A percentile compares a stretch with the other conserved stretches of the same genome.
Conservation (phyloP, 306 rosid species). For the Castanospermum australe region DNA sequence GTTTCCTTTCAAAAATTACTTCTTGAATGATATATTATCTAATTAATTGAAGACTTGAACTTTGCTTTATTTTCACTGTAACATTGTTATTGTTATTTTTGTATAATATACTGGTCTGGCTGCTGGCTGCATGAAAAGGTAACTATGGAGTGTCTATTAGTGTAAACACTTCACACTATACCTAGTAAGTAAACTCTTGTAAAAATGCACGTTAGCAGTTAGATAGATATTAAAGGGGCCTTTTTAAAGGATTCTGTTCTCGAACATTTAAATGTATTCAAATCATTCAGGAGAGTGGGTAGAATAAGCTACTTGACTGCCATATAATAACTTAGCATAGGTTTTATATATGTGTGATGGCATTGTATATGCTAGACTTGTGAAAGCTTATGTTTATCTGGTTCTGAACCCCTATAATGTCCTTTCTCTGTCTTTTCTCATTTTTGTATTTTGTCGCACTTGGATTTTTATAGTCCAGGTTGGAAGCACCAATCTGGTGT, state of each 20-base stretch:
- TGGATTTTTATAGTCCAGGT: neutral
- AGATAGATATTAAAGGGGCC: constrained; percentile 19
- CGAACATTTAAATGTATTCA: neutral
- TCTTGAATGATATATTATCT: neutral
- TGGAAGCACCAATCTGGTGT: neutral
- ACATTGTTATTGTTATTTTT: neutral
- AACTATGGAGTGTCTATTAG: neutral
- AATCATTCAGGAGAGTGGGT: constrained; percentile 8
- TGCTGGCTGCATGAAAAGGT: neutral
- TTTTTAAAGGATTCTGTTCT: constrained; percentile 10
- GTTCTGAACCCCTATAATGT: neutral
- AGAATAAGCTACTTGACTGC: constrained; percentile 3
- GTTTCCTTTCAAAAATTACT: neutral
- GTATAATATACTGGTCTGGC: neutral
- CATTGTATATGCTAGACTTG: neutral
- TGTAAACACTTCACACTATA: neutral
- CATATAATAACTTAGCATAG: neutral
- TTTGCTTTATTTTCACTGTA: neutral
- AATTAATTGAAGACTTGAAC: neutral
- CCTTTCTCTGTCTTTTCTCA: neutral
- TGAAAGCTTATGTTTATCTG: neutral
- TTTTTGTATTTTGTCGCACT: neutral
- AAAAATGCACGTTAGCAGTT: neutral
- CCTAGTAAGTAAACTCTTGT: neutral
- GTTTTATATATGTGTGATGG: neutral